These are phyloP conservation scores for Rhypophila decipiens DNA, from an alignment of 495 filamentous ascomycete species.

Conservation along the genomic window DNA sequence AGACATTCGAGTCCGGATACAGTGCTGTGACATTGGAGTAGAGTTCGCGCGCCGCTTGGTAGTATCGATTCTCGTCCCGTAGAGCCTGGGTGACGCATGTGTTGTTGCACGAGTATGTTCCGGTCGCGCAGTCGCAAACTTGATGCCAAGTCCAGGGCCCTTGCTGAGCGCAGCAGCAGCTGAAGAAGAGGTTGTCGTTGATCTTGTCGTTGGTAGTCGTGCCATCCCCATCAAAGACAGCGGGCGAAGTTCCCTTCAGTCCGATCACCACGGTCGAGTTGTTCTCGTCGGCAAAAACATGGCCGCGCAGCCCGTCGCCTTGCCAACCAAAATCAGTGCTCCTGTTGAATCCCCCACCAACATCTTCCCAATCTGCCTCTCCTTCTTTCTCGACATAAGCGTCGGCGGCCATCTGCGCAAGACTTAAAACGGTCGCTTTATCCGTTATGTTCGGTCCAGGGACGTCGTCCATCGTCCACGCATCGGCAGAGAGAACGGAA, in stretches of 20 bases:
- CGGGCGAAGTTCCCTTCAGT: slow-evolving; percentile 83
- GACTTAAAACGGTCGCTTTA: slow-evolving; percentile 72
- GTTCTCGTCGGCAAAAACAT: slow-evolving; percentile 79
- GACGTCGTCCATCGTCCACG: slow-evolving; percentile 80
- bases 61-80: slow-evolving; percentile 80
- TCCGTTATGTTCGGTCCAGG: slow-evolving; percentile 76
- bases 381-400: slow-evolving; percentile 73
- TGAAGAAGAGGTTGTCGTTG: slow-evolving; percentile 96
- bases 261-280: slow-evolving; percentile 88
- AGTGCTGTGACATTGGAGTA: slow-evolving; percentile 87
- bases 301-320: slow-evolving; percentile 79
- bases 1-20: slow-evolving; percentile 80
- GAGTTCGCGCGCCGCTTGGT: slow-evolving; percentile 75
- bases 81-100: slow-evolving; percentile 76
- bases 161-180: slow-evolving; percentile 93
- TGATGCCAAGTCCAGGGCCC: slow-evolving; percentile 80
- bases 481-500: slow-evolving; percentile 54
- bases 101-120: slow-evolving; percentile 81
- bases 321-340: slow-evolving; percentile 86
- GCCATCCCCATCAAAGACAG: slow-evolving; percentile 89
- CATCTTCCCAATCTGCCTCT: slow-evolving; percentile 75
- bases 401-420: slow-evolving; percentile 81
- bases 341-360: slow-evolving; percentile 72
- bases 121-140: slow-evolving; percentile 83
- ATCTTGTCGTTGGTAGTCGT: slow-evolving; percentile 96